phyloP scores from a whole-genome alignment of 768 basidiomycete genomes.

The Pisolithus orientalis region DNA sequence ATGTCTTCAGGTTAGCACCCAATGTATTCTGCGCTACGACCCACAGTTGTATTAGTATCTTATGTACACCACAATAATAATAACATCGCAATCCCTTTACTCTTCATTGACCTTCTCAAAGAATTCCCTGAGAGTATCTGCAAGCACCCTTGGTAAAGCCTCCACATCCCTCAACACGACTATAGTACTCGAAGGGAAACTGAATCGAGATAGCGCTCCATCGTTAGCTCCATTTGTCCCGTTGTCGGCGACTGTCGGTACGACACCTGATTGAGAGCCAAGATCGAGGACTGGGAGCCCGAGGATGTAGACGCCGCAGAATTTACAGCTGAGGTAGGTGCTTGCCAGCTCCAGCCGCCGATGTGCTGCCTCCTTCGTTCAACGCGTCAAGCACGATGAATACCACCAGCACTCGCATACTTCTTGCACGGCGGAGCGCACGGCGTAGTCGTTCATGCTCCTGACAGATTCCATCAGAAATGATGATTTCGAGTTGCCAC shows the following conservation, averaged over 20 bases:
- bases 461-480: conserved; percentile 98
- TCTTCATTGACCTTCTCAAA: conserved; percentile 74
- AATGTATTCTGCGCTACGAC: too few relatives aligned
- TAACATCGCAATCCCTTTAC: background rate
- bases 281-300: conserved; percentile 62
- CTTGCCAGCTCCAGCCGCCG: background rate
- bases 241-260: conserved; percentile 48
- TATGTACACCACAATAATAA: background rate
- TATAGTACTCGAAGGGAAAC: conserved; percentile 97
- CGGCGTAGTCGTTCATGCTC: conserved; percentile 83
- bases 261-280: conserved; percentile 88
- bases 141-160: conserved; percentile 83
- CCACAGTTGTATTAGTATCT: background rate
- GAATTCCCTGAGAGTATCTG: conserved; percentile 87
- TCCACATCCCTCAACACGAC: conserved; percentile 89
- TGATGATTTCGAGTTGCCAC: conserved; percentile 98
- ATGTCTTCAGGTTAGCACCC: too few relatives aligned
- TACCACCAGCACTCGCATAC: conserved; percentile 89
- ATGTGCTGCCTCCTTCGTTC: conserved; percentile 34
- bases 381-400: conserved; percentile 95
- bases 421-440: conserved; percentile 76
- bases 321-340: background rate
- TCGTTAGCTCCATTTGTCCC: conserved; percentile 79
- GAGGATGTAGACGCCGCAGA: conserved; percentile 12
- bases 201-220: conserved; percentile 89